A percentile compares a stretch with the other conserved stretches of the same genome.
phyloP scores from a whole-genome alignment of 2,329 filamentous ascomycete species.

The Xylariales sp. region DNA sequence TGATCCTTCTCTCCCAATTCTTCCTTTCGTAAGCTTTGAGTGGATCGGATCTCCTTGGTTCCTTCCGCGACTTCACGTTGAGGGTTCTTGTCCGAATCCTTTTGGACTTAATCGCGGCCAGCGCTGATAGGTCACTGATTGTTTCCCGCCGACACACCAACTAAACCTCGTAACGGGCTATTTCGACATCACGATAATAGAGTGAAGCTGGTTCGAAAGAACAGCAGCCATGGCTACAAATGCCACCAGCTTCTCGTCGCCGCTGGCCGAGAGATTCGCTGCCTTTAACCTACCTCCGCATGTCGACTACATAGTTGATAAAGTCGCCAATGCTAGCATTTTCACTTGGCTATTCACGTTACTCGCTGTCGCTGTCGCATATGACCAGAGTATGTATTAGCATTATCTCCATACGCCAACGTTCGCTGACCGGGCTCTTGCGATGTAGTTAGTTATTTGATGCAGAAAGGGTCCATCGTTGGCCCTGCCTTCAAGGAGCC shows the following conservation, averaged over 20 bases:
- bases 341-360: conserved; percentile 66
- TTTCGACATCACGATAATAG: no score
- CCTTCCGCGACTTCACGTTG: not conserved
- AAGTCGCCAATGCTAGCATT: conserved; percentile 51
- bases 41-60: not conserved
- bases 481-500: conserved; percentile 73
- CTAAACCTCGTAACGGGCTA: no score
- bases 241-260: conserved; percentile 62
- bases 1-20: not conserved
- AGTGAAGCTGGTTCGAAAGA: no score
- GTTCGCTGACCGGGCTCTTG: no score
- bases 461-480: conserved; percentile 69
- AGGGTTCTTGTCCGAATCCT: not conserved
- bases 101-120: not conserved
- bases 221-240: conserved; percentile 48
- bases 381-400: conserved; percentile 76
- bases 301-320: conserved; percentile 50
- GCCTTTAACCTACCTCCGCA: conserved; percentile 48
- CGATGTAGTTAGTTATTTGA: conserved; percentile 64
- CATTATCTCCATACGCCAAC: not conserved
- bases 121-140: conserved; percentile 1
- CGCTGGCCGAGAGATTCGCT: conserved; percentile 54
- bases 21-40: not conserved
- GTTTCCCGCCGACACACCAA: no score
- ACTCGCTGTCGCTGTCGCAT: conserved; percentile 67